These are phyloP conservation scores for Prunus yedoensis DNA, from an alignment of 331 rosid species.

Conservation along the genomic window DNA sequence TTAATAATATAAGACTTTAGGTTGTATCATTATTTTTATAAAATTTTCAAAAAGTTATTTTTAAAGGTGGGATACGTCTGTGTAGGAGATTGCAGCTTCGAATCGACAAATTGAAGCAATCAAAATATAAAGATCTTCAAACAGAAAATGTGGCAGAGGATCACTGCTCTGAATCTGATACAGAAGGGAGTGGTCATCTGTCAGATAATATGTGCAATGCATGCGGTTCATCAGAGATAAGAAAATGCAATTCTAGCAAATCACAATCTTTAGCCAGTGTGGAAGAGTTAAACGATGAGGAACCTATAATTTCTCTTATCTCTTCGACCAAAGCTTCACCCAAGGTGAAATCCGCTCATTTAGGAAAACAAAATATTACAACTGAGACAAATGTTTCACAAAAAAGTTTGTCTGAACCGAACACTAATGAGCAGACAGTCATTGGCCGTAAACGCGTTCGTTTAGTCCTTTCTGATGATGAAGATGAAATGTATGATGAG, in stretches of 20 bases:
- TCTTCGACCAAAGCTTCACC: conserved; percentile 44
- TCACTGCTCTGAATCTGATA: conserved; percentile 81
- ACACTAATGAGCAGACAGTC: conserved; percentile 39
- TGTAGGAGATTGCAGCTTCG: conserved; percentile 71
- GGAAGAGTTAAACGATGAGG: conserved; percentile 52
- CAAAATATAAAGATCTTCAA: conserved; percentile 36
- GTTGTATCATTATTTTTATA: background rate
- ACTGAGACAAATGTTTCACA: conserved; percentile 37
- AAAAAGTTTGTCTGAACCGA: conserved; percentile 39
- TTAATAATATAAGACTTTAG: background rate
- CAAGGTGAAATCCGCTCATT: conserved; percentile 36
- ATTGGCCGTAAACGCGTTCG: conserved; percentile 66
- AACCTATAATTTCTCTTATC: conserved; percentile 46
- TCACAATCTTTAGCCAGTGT: conserved; percentile 35
- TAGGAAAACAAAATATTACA: conserved; percentile 32
- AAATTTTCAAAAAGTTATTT: background rate
- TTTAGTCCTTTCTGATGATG: conserved; percentile 79
- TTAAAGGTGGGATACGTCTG: conserved; percentile 28
- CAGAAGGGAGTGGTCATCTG: conserved; percentile 49
- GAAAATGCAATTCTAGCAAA: conserved; percentile 29
- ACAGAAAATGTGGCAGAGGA: conserved; percentile 40
- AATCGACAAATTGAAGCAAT: conserved; percentile 61
- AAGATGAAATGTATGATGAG: conserved; percentile 45
- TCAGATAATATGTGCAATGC: conserved; percentile 44
- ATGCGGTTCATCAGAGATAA: conserved; percentile 40